Evolutionary conservation across 2,329 filamentous ascomycete genomes (phyloP), one percentile per base, ranked within the genome.

Genomic region (Colletotrichum sp.): DNA sequence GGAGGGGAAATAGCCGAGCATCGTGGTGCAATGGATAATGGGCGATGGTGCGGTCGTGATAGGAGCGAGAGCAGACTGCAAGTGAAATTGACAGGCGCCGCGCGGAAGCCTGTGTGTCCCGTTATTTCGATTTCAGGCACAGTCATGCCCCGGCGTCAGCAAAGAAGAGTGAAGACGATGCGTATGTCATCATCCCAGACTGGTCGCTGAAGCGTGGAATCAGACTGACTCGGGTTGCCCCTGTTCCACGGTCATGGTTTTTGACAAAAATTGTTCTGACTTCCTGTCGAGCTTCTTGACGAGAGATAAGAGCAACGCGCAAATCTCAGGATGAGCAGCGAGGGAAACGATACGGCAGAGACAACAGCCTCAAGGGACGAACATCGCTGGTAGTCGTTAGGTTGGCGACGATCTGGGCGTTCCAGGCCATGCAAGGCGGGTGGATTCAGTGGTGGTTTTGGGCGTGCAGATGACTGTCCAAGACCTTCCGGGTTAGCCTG

Each of bases 171-270:
- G 39, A 48, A 39, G 39, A 30, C 18, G 55, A 26, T 55, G 63
- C 8, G 39, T 43, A 75, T 73, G 63, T 43, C 70, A 65, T 73
- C 59, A 68, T 71, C 57, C 39, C 67, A 68, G 59, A 26, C 67
- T 69, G 28, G 64, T 26, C 30, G 61, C 61, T 67, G 55, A 32
- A 63, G 63, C 63, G 55, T 68, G 59, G 24, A 63, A 69, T 73
- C 43, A 36, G 64, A 60, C 59, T 73, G 73, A 74, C 70, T 75
- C 71, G 59, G 70, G 70, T 36, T 60, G 57, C 59, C 70, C 73
- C 64, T 68, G 70, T 65, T 28, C 34, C 57, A 64, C 43, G 24
- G 63, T 21, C 24, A 43, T 32, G 30, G 28, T 30, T 65, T n/a
- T 68, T 65, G 73, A 73, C 57, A 64, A 39, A 34, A 39, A 15